These are phyloP conservation scores for Diophrys appendiculata DNA, from an alignment of 73 alveolate genomes.

Conservation along the genomic window DNA sequence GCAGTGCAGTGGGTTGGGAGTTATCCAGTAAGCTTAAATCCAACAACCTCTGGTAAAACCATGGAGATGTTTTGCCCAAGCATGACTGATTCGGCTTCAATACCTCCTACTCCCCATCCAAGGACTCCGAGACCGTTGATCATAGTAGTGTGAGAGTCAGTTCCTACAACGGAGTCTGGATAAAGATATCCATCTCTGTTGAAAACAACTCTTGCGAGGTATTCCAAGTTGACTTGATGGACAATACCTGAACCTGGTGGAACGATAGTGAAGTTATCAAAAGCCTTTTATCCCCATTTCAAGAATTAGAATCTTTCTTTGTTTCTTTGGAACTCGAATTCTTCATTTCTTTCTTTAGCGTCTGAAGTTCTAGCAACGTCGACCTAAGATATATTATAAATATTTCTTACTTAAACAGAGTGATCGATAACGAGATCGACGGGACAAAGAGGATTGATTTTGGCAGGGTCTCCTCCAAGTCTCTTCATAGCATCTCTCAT, in stretches of 20 bases:
- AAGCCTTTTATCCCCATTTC: slow-evolving; percentile 91
- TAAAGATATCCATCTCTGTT: slow-evolving; percentile 62
- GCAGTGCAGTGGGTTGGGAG: slow-evolving; percentile 76
- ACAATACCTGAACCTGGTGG: slow-evolving; percentile 92
- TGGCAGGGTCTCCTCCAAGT: slow-evolving; percentile 77
- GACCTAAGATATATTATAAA: no score
- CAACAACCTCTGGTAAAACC: slow-evolving; percentile 91
- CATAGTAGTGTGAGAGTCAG: slow-evolving; percentile 93
- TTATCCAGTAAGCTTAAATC: slow-evolving; percentile 79
- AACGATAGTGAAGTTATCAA: slow-evolving; percentile 80
- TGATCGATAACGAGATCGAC: slow-evolving; percentile 91
- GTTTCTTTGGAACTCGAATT: slow-evolving; percentile 79
- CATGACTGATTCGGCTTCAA: slow-evolving; percentile 95
- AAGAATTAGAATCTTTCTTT: slow-evolving; percentile 86
- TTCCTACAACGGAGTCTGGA: slow-evolving; percentile 90
- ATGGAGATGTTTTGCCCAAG: slow-evolving; percentile 84
- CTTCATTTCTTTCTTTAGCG: slow-evolving; percentile 78
- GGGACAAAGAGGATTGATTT: slow-evolving; percentile 89
- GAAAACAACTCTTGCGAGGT: slow-evolving; percentile 86
- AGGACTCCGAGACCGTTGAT: slow-evolving; percentile 90
- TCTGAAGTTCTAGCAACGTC: slow-evolving; percentile 78
- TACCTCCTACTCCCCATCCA: slow-evolving; percentile 96
- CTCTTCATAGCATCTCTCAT: slow-evolving; percentile 93
- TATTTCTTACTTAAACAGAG: slow-evolving; percentile 85
- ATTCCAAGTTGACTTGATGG: slow-evolving; percentile 86